Base-by-base conservation (phyloP, 176 grass and related monocot species). In the Bolboschoenus planiculmis region DNA sequence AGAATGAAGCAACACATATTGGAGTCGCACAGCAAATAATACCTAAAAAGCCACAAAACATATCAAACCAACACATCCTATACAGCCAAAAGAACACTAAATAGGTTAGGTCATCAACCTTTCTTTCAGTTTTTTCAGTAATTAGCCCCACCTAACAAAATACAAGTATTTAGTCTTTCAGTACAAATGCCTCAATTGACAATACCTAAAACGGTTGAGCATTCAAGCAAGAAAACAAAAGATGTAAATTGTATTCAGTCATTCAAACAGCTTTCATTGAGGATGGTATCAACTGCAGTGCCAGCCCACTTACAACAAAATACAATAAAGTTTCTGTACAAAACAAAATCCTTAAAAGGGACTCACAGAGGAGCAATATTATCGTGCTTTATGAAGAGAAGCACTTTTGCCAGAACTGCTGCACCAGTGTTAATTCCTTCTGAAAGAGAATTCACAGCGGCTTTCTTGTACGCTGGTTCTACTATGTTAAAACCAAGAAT, bases 301-400 rank as follows among this genome's bases (percentile, higher is more conserved):
- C 13, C 62, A 61, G 29, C 61, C 65, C 35, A 70, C 16, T n/a
- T 70, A 40, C 5, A 40, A 21, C 33, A 68, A 70, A 40, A 21
- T 10, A 40, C 21, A 39, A 70, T 23, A 4, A 23, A 70, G 7
- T 63, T 64, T 70, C 20, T 74, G 24, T 33, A 51, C n/a, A 77
- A 33, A 53, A 53, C 15, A 51, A 51, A 23, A 51, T 53, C 46
- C 10, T 51, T 51, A 53, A 14, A 40, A 56, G 59, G 5, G 77
- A 93, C 95, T 90, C 83, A 98, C 95, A 98, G 72, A 44, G 95
- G 95, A 82, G 92, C 85, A 89, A 91, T 78, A 79, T 91, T 87
- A 20, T 94, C 92, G 23, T 94, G 88, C 36, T 82, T 94, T 84
- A 98, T 88, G 36, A 88, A 93, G 77, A 88, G 88, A 83, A 98